A percentile compares a stretch with the other conserved stretches of the same genome.
Conservation (phyloP, 202 grass and related monocot species). For the Elaeis oleifera region DNA sequence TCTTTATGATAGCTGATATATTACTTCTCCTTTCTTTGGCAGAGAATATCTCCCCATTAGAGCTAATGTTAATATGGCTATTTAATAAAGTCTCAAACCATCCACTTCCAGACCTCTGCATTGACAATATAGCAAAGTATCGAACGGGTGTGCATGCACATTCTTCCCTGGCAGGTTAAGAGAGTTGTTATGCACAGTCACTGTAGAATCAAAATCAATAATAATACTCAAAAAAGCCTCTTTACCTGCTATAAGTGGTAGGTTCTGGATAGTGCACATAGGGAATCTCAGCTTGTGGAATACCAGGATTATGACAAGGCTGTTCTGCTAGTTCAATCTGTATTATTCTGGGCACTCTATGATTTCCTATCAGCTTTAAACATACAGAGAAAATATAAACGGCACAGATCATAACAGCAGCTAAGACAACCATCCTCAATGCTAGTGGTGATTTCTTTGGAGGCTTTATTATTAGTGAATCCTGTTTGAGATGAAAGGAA, state of each 20-base stretch:
- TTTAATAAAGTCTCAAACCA: constrained; percentile 96
- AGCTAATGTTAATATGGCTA: constrained; percentile 77
- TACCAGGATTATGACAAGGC: constrained; percentile 31
- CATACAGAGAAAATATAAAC: constrained; percentile 68
- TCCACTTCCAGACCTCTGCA: constrained; percentile 79
- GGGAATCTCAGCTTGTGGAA: constrained; percentile 34
- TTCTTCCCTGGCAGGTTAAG: constrained; percentile 44
- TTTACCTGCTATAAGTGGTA: constrained; percentile 57
- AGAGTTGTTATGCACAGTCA: neutral
- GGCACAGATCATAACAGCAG: constrained; percentile 53
- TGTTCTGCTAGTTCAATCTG: constrained; percentile 52
- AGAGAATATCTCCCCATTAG: constrained; percentile 86
- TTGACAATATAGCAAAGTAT: constrained; percentile 72
- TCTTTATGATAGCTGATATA: constrained; percentile 61
- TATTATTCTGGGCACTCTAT: constrained; percentile 51
- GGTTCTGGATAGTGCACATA: constrained; percentile 75
- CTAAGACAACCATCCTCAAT: constrained; percentile 61
- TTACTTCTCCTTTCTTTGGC: constrained; percentile 75
- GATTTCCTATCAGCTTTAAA: constrained; percentile 61
- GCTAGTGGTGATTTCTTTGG: constrained; percentile 53
- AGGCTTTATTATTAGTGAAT: constrained; percentile 48
- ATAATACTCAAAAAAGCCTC: neutral
- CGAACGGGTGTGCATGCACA: constrained; percentile 64
- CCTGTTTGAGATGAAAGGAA: constrained; percentile 29
- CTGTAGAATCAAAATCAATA: constrained; percentile 21